These are phyloP conservation scores for Lipomyces sp. DNA, from an alignment of 805 yeast genomes.

Conservation along the genomic window DNA sequence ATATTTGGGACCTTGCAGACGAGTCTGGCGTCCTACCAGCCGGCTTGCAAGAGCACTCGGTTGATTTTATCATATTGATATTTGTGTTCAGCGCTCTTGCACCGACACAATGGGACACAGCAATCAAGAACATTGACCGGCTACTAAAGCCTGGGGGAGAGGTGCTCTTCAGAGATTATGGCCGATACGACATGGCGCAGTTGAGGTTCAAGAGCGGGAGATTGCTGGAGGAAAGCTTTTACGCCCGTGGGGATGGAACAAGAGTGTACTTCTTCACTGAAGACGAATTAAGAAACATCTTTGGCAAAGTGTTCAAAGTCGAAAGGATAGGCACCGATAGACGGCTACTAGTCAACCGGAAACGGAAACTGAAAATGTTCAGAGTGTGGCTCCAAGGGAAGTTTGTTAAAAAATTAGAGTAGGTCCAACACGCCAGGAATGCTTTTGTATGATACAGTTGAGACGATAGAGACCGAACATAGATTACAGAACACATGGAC, in stretches of 20 bases:
- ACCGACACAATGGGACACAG: conserved; percentile 87
- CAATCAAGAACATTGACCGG: conserved; percentile 65
- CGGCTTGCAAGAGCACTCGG: conserved; percentile 73
- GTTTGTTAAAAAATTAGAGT: conserved; percentile 44
- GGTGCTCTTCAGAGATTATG: conserved; percentile 88
- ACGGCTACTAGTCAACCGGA: conserved; percentile 84
- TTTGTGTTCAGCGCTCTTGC: conserved; percentile 90
- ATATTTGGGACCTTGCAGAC: conserved; percentile 94
- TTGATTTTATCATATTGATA: conserved; percentile 90
- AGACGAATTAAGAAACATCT: conserved; percentile 77
- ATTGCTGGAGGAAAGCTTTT: conserved; percentile 84
- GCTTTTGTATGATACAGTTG: too few species aligned
- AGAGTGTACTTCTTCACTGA: conserved; percentile 96
- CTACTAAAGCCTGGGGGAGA: conserved; percentile 90
- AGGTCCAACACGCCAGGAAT: too few species aligned
- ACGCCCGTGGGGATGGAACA: conserved; percentile 96
- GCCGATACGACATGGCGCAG: conserved; percentile 93
- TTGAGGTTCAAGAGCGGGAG: conserved; percentile 87
- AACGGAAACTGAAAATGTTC: conserved; percentile 90
- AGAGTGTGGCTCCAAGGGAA: conserved; percentile 96
- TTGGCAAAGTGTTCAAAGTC: conserved; percentile 62
- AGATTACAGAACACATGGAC: too few species aligned
- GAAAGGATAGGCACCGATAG: conserved; percentile 83
- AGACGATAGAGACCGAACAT: too few species aligned
- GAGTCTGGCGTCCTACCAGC: conserved; percentile 73